Evolutionary conservation across 2,329 filamentous ascomycete genomes (phyloP).

Genomic region (Aureobasidium sp.): DNA sequence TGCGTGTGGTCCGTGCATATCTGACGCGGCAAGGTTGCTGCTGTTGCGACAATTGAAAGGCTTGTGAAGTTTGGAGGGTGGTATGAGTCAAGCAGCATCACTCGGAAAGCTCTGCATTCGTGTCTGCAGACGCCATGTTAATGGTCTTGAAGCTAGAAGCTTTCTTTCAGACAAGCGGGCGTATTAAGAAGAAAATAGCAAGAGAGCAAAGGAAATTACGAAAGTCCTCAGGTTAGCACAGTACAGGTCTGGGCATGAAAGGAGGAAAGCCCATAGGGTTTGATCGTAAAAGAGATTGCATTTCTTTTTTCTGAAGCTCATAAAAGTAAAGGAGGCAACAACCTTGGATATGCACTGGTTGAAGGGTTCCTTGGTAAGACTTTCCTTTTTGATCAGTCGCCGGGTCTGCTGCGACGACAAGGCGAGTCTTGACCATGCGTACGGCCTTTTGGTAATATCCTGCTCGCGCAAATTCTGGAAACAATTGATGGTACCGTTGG

Average conservation of each 20-base stretch:
- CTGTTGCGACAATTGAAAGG: too few species aligned
- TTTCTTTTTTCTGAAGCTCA: conserved; percentile 9
- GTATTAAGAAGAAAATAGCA: neutral
- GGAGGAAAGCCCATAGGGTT: neutral
- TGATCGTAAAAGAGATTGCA: neutral
- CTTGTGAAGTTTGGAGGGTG: too few species aligned
- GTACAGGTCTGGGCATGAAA: neutral
- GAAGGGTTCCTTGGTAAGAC: neutral
- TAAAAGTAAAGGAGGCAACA: neutral
- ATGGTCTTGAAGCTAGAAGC: neutral
- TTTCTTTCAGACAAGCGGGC: neutral
- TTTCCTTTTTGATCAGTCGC: neutral
- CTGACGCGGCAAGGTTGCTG: neutral
- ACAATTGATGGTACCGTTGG: neutral
- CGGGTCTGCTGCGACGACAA: neutral
- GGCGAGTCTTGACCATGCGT: neutral
- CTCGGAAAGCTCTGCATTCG: neutral
- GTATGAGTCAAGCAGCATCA: neutral
- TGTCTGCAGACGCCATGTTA: too few species aligned
- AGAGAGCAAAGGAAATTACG: neutral
- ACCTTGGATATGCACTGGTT: neutral
- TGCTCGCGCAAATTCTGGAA: neutral
- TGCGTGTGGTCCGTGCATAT: neutral
- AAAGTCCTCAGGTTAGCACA: neutral
- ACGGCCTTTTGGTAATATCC: neutral